A percentile compares a stretch with the other conserved stretches of the same genome.
These are phyloP conservation scores for Hsuehochloa calcarea DNA, from an alignment of 176 grass and related monocot genomes.

Conservation along the genomic window DNA sequence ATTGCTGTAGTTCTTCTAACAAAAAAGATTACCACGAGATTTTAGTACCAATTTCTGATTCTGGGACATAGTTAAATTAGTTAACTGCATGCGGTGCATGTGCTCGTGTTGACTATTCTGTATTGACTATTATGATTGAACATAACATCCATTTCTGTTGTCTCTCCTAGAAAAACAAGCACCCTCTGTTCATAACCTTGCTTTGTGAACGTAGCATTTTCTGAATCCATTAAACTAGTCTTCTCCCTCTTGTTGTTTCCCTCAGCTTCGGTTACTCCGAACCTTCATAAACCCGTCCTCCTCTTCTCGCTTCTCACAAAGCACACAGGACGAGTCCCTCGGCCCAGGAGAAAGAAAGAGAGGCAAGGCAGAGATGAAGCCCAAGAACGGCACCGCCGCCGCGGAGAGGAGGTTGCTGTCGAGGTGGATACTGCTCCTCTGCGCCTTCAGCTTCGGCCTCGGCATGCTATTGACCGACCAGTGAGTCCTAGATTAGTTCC, in stretches of 20 bases:
- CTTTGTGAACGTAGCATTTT: conserved; percentile 44
- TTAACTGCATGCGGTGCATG: not conserved
- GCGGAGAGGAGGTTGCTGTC: conserved; percentile 50
- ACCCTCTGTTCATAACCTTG: conserved; percentile 1
- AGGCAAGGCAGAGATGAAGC: conserved; percentile 47
- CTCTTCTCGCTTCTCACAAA: not conserved
- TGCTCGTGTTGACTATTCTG: too few species aligned
- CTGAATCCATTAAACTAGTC: conserved; percentile 37
- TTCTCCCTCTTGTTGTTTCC: conserved; percentile 31
- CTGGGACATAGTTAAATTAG: not conserved
- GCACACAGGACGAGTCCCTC: not conserved
- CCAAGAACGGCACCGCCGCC: conserved; percentile 37
- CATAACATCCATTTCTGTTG: not conserved
- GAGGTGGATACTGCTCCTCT: conserved; percentile 58
- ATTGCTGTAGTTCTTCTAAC: not conserved
- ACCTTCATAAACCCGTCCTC: conserved; percentile 46
- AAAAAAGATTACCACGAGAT: not conserved
- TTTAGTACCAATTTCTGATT: not conserved
- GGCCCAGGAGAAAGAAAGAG: not conserved
- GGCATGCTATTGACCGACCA: conserved; percentile 71
- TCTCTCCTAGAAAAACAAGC: not conserved
- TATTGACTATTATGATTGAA: not conserved
- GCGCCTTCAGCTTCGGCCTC: conserved; percentile 65
- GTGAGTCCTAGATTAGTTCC: conserved; percentile 43
- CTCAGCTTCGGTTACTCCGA: conserved; percentile 50